These are phyloP conservation scores for Acacia melanoxylon DNA, from an alignment of 306 rosid genomes.

Conservation along the genomic window DNA sequence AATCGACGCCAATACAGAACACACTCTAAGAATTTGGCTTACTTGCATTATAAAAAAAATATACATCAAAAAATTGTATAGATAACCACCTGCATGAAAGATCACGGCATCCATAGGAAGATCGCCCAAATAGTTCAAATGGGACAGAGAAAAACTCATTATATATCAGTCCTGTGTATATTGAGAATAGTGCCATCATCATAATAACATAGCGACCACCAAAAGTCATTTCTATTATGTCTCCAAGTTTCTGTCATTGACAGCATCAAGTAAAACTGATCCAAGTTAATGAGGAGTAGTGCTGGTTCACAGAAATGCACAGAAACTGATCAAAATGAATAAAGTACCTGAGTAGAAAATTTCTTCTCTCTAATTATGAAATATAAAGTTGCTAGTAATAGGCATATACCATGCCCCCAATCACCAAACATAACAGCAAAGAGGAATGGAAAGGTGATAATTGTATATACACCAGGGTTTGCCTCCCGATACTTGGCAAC, in stretches of 20 bases:
- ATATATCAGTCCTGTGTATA: slow-evolving; percentile 81
- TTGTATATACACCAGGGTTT: slow-evolving; percentile 76
- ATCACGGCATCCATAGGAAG: slow-evolving; percentile 76
- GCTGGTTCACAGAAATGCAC: not conserved
- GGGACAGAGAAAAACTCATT: slow-evolving; percentile 86
- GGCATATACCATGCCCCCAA: slow-evolving; percentile 89
- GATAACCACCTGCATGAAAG: slow-evolving; percentile 64
- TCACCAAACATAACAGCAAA: slow-evolving; percentile 91
- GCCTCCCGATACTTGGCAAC: slow-evolving; percentile 80
- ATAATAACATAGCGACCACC: slow-evolving; percentile 73
- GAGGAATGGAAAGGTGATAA: slow-evolving; percentile 82
- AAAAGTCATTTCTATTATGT: slow-evolving; percentile 79
- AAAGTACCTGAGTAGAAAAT: slow-evolving; percentile 62
- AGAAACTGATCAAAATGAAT: slow-evolving; percentile 24
- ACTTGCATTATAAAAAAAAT: slow-evolving; percentile 9
- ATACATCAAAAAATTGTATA: slow-evolving; percentile 12
- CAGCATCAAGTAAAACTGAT: slow-evolving; percentile 39
- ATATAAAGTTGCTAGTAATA: slow-evolving; percentile 70
- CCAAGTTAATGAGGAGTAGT: slow-evolving; percentile 19
- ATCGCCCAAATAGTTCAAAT: slow-evolving; percentile 67
- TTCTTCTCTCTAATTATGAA: slow-evolving; percentile 64
- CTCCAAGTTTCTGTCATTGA: slow-evolving; percentile 79
- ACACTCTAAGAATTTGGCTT: not conserved
- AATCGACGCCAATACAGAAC: slow-evolving; percentile 16
- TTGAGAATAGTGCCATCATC: slow-evolving; percentile 86